phyloP scores from a whole-genome alignment of 1,139 yeast genomes.

The Kodamaea suecica region DNA sequence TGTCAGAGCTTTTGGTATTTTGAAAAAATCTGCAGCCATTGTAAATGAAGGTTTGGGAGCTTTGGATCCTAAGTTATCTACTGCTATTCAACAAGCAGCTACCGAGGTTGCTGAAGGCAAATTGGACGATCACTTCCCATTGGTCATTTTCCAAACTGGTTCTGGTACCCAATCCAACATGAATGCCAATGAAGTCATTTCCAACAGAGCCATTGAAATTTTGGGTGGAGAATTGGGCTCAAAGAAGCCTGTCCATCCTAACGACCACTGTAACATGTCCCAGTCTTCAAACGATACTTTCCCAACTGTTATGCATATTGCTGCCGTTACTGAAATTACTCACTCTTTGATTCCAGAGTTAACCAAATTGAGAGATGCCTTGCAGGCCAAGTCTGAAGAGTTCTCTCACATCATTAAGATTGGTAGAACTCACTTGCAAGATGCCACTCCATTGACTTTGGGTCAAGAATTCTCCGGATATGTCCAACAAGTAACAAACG shows the following conservation, averaged over 20 bases:
- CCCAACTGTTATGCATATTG: conserved; percentile 99
- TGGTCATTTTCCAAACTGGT: conserved; percentile 98
- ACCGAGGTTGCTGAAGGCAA: conserved; percentile 92
- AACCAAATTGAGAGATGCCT: conserved; percentile 69
- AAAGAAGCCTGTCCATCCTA: conserved; percentile 93
- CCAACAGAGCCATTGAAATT: conserved; percentile 95
- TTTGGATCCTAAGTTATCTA: conserved; percentile 77
- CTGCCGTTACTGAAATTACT: conserved; percentile 89
- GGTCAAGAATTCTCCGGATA: conserved; percentile 99
- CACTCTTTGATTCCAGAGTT: conserved; percentile 75
- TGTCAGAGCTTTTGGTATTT: conserved; percentile 85
- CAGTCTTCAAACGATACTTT: conserved; percentile 97
- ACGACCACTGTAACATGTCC: conserved; percentile 97
- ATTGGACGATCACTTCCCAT: conserved; percentile 90
- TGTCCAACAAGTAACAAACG: conserved; percentile 87
- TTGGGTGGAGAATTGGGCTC: conserved; percentile 91
- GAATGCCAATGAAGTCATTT: conserved; percentile 98
- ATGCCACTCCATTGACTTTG: conserved; percentile 95
- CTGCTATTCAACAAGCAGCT: conserved; percentile 90
- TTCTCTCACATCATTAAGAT: conserved; percentile 88
- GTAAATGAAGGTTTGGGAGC: conserved; percentile 80
- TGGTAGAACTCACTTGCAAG: conserved; percentile 98
- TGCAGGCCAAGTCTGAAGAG: conserved; percentile 75
- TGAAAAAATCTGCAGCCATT: conserved; percentile 92
- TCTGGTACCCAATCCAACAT: conserved; percentile 98